Conservation (phyloP, 2,329 filamentous ascomycete genomes). For the Penicillium thymicola region DNA sequence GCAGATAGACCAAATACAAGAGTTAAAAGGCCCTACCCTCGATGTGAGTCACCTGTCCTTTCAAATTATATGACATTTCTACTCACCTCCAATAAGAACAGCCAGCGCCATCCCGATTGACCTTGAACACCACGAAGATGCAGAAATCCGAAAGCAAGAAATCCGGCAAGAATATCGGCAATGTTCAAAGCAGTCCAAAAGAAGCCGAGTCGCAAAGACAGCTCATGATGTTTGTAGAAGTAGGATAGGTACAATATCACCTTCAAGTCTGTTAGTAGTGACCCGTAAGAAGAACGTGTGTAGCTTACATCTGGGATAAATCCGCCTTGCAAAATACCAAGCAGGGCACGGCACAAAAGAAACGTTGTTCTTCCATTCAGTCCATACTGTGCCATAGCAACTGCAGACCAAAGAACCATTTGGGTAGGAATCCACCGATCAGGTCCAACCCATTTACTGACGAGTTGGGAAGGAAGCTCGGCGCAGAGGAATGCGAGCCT, state of each 20-base stretch:
- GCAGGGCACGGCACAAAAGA: slow-evolving; percentile 39
- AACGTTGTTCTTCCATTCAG: slow-evolving; percentile 41
- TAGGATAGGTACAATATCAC: slow-evolving; percentile 59
- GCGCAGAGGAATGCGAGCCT: slow-evolving; percentile 52
- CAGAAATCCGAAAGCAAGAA: slow-evolving; percentile 43
- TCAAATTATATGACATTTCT: neutral
- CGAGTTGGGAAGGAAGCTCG: slow-evolving; percentile 57
- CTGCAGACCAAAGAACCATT: slow-evolving; percentile 51
- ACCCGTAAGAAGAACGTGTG: too few species aligned
- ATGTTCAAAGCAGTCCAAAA: slow-evolving; percentile 37
- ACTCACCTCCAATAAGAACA: slow-evolving; percentile 35
- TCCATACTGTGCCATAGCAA: slow-evolving; percentile 46
- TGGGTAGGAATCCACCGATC: slow-evolving; percentile 55
- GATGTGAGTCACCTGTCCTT: slow-evolving; percentile 15
- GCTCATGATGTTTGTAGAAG: slow-evolving; percentile 66
- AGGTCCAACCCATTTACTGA: slow-evolving; percentile 53
- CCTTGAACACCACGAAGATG: slow-evolving; percentile 33
- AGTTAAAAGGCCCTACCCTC: slow-evolving; percentile 27
- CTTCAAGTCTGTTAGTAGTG: neutral
- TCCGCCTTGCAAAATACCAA: slow-evolving; percentile 47
- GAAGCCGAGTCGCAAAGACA: slow-evolving; percentile 48
- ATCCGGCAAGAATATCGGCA: slow-evolving; percentile 41
- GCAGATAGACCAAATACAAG: slow-evolving; percentile 25
- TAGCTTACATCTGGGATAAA: slow-evolving; percentile 57
- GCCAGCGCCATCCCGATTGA: slow-evolving; percentile 35